phyloP scores from a whole-genome alignment of 345 rosid species.

The rapeseed (Brassica napus) region DNA sequence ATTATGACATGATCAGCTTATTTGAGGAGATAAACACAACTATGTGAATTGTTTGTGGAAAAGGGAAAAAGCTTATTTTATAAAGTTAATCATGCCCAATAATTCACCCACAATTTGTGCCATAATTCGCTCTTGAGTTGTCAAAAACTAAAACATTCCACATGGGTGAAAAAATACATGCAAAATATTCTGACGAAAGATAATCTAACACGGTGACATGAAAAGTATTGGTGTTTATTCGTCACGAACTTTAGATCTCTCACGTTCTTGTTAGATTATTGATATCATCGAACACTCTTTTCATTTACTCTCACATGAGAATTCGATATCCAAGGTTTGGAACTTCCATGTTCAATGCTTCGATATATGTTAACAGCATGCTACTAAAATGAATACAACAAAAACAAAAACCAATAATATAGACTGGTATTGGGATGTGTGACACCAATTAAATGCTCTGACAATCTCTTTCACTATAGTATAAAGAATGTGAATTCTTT shows the following conservation, averaged over 20 bases:
- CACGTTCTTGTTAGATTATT: conserved; percentile 6
- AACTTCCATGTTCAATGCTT: conserved; percentile 22
- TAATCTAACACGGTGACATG: neutral
- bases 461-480: conserved; percentile 15
- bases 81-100: neutral
- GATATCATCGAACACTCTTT: conserved; percentile 34
- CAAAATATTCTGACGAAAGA: neutral
- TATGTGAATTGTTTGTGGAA: conserved; percentile 14
- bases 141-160: conserved; percentile 19
- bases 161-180: conserved; percentile 14
- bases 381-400: neutral
- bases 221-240: neutral
- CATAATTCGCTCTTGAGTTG: conserved; percentile 19
- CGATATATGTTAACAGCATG: conserved; percentile 13
- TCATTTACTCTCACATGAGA: conserved; percentile 8
- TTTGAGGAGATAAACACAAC: neutral
- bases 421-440: conserved; percentile 27
- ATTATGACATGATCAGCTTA: conserved; percentile 9
- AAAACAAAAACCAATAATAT: neutral
- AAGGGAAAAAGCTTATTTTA: neutral
- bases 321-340: conserved; percentile 3
- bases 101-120: conserved; percentile 31
- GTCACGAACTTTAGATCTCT: conserved; percentile 22
- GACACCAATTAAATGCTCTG: conserved; percentile 34
- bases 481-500: conserved; percentile 16